Evolutionary conservation across 2,329 filamentous ascomycete genomes (phyloP), one percentile per base, ranked within the genome.

Genomic region (Emericellopsis atlantica): DNA sequence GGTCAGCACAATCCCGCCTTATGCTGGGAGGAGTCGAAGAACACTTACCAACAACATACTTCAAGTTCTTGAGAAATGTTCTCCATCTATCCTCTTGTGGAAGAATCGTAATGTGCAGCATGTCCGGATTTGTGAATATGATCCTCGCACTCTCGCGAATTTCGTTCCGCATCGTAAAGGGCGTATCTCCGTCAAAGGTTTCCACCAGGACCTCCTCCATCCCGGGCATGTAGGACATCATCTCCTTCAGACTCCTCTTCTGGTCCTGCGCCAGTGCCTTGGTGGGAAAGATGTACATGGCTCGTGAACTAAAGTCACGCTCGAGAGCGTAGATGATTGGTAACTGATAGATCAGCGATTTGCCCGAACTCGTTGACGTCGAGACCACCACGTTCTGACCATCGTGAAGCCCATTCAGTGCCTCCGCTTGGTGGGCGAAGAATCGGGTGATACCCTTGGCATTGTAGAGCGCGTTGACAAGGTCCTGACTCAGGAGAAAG

Each of bases 281-380:
- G 0, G 92, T 98, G 0, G 92, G 92, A 45, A 98, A 98, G 31
- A 98, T 95, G 56, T 95, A 96, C 80, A 98, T 87, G 3, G 92
- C 92, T 50, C 92, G 72, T 8, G 85, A 84, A 42, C 80, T 69
- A 2, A 61, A 65, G 51, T 96, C 84, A 40, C 76, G 68, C 58
- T 98, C 90, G 2, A 98, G 65, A 39, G 86, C 83, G 54, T 94
- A 79, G 10, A 98, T 64, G 36, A 98, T 87, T 0, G 92, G 92
- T 14, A 98, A 73, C 54, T 98, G 92, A 54, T 96, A 98, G 45
- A 98, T 95, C n/a, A 98, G 66, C 6, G 88, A 95, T 59, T 98
- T 98, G 10, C 92, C 92, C 1, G 92, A 98, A 54, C 86, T 94
- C 0, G 92, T 98, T 0, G 90, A 94, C 0, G 92, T 98, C 2